phyloP scores from a whole-genome alignment of 2,329 filamentous ascomycete species.

The Leptographium procerum region DNA sequence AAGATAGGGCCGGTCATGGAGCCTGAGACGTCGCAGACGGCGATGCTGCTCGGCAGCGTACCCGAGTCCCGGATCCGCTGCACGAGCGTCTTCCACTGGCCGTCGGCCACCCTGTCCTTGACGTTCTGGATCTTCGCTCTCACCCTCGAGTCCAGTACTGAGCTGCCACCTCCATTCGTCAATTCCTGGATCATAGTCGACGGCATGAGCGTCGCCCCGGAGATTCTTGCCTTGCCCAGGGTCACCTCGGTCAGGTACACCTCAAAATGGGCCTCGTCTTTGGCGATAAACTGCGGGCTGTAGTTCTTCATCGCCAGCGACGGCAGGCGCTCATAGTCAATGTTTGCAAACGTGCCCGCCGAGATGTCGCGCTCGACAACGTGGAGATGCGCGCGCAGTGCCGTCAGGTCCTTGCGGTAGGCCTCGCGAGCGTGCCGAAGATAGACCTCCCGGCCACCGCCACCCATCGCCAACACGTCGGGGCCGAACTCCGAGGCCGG shows the following conservation, averaged over 20 bases:
- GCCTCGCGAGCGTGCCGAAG: conserved; percentile 41
- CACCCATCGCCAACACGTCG: conserved; percentile 9
- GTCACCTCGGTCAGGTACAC: conserved; percentile 38
- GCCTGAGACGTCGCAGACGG: conserved; percentile 46
- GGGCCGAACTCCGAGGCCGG: conserved; percentile 19
- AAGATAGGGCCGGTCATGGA: conserved; percentile 34
- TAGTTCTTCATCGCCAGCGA: conserved; percentile 47
- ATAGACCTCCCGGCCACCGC: conserved; percentile 38
- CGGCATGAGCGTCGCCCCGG: conserved; percentile 43
- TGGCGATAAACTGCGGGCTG: conserved; percentile 32
- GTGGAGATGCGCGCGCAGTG: conserved; percentile 39
- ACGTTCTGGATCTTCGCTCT: conserved; percentile 20
- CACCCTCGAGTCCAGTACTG: no score
- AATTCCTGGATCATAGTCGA: conserved; percentile 37
- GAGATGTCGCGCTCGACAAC: conserved; percentile 42
- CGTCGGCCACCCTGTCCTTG: conserved; percentile 27
- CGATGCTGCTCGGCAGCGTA: conserved; percentile 38
- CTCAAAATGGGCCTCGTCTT: conserved; percentile 38
- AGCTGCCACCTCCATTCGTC: no score
- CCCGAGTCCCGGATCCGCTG: conserved; percentile 45
- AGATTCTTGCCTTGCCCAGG: conserved; percentile 36
- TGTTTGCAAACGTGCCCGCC: conserved; percentile 31
- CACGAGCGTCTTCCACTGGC: conserved; percentile 47
- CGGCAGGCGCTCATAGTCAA: conserved; percentile 46
- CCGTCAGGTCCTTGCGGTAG: conserved; percentile 39